Evolutionary conservation across 164 flowering plant species (phyloP).

Genomic region (Umbellularia californica): DNA sequence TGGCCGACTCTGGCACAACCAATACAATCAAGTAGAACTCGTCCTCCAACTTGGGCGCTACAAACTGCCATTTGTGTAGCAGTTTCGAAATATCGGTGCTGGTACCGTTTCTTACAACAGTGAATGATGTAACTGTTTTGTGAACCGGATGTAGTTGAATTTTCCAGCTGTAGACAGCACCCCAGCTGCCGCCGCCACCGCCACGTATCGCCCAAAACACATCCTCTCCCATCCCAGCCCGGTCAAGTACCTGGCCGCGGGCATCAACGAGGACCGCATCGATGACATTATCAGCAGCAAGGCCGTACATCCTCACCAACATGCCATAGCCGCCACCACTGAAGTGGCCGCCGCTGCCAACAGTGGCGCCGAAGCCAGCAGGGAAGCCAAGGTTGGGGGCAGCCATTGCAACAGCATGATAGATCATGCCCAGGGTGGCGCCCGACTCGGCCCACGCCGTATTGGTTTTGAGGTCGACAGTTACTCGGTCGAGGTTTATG

Average conservation of each 20-base stretch:
- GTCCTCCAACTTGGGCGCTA: slow-evolving; percentile 7
- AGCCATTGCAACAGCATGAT: slow-evolving; percentile 13
- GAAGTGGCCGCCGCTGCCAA: slow-evolving; percentile 15
- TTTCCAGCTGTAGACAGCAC: slow-evolving; percentile 14
- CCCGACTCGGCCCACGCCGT: slow-evolving; percentile 28
- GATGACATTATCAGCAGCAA: slow-evolving; percentile 17
- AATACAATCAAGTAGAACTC: slow-evolving; percentile 12
- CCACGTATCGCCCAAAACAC: slow-evolving; percentile 30
- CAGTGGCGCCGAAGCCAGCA: slow-evolving; percentile 23
- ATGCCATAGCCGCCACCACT: slow-evolving; percentile 6
- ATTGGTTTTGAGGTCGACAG: slow-evolving; percentile 12
- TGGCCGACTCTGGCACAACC: background rate
- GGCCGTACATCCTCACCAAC: slow-evolving; percentile 8
- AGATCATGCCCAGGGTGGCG: slow-evolving; percentile 26
- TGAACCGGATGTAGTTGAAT: slow-evolving; percentile 15
- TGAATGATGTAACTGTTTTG: slow-evolving; percentile 18
- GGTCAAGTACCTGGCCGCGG: slow-evolving; percentile 14
- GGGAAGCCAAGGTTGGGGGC: slow-evolving; percentile 19
- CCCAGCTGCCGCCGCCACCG: slow-evolving; percentile 20
- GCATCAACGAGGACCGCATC: slow-evolving; percentile 17
- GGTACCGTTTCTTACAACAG: background rate
- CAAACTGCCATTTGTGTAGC: slow-evolving; percentile 8
- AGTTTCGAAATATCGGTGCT: slow-evolving; percentile 3
- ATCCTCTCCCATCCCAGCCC: slow-evolving; percentile 23
- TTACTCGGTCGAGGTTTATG: slow-evolving; percentile 12